Base-by-base conservation (phyloP, 495 filamentous ascomycete genomes). In the Hypoxylon cercidicola region DNA sequence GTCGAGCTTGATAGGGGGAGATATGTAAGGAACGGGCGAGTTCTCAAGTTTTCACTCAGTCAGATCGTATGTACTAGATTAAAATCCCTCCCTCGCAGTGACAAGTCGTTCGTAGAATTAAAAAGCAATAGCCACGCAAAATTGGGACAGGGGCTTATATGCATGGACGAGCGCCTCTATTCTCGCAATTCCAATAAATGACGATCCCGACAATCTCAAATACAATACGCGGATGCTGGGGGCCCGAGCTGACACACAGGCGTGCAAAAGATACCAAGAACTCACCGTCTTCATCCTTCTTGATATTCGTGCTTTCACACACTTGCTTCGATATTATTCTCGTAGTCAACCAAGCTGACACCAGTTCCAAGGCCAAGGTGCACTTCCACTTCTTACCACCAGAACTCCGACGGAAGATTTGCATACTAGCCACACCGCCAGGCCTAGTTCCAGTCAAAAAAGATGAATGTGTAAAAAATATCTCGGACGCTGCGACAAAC, bases 381-480 rank as follows among this genome's bases (percentile, higher is more conserved):
- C 6, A 43, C 3, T 60, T 60, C 25, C 10, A 2, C 9, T 25
- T 34, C 16, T 12, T 60, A 3, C 46, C 56, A 0, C 56, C 18
- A 15, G 37, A 60, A 35, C 11, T 60, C 16, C 46, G 56, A 35
- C 56, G 56, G 9, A 18, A 51, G 44, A 44, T 60, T 37, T 51
- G 51, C 25, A 43, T 60, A 16, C 34, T 60, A 12, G 56, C 56
- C 16, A 60, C 56, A 51, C 56, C 56, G 47, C 15, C 56, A 4
- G 46, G 56, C 13, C 37, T 51, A 10, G 56, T 60, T 10, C 18
- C 11, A 1, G 46, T 60, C 15, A 3, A 35, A 1, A 46, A 44
- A 11, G 35, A 49, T 16, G 13, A 18, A 8, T 18, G 13, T 35
- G 37, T 30, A 1, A 20, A 60, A 4, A 7, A 11, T 4, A 11